Evolutionary conservation across 495 filamentous ascomycete genomes (phyloP).

Genomic region (Chaetomium fimeti): DNA sequence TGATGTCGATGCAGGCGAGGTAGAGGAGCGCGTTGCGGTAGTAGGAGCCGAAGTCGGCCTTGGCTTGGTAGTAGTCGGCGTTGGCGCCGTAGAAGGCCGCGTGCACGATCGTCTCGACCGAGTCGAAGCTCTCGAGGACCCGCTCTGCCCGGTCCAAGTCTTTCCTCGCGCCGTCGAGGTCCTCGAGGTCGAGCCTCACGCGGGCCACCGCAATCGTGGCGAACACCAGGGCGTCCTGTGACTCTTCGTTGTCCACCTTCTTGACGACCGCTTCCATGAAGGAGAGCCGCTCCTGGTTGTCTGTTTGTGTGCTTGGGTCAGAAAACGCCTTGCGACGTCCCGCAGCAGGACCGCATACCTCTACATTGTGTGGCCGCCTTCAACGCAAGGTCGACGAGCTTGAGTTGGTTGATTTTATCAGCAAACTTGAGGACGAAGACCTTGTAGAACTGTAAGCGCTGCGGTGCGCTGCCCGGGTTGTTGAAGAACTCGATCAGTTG

Average conservation of each 20-base stretch:
- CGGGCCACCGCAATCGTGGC: conserved; percentile 87
- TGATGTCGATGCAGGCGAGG: conserved; percentile 90
- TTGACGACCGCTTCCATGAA: conserved; percentile 82
- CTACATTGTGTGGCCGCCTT: conserved; percentile 81
- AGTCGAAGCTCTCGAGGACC: conserved; percentile 88
- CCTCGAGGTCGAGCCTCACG: conserved; percentile 74
- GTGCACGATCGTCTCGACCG: conserved; percentile 93
- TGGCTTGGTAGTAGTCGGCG: conserved; percentile 91
- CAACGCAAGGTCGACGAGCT: conserved; percentile 87
- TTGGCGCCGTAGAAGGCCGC: conserved; percentile 95
- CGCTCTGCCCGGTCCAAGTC: conserved; percentile 84
- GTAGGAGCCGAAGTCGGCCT: conserved; percentile 88
- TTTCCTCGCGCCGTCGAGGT: conserved; percentile 73
- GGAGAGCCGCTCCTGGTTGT: conserved; percentile 79
- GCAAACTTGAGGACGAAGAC: conserved; percentile 94
- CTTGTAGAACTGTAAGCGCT: conserved; percentile 87
- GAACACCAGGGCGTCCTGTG: conserved; percentile 95
- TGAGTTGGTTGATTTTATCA: conserved; percentile 97
- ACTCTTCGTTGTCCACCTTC: conserved; percentile 87
- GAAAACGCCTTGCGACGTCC: conserved; percentile 15
- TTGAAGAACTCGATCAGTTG: conserved; percentile 86
- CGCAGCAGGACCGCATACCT: conserved; percentile 51
- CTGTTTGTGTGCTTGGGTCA: conserved; percentile 46
- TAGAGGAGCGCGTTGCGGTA: conserved; percentile 98
- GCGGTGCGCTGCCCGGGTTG: conserved; percentile 70